Conservation (phyloP, 805 yeast species). For the Wickerhamomyces bisporus region DNA sequence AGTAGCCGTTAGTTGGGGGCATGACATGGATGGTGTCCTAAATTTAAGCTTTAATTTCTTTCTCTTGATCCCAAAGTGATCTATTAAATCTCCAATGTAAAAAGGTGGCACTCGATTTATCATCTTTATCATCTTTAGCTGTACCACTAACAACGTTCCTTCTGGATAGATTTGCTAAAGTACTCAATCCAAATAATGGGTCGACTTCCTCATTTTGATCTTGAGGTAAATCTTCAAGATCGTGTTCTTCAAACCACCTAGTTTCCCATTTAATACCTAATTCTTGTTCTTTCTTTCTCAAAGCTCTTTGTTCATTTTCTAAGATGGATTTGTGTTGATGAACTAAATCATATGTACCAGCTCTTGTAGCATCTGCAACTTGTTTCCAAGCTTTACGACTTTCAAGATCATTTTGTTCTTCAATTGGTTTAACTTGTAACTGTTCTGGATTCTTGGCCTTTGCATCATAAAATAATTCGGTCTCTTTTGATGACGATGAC, state of each 20-base stretch:
- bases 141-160: constrained; percentile 69
- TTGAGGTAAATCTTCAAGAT: constrained; percentile 28
- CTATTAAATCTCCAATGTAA: constrained; percentile 68
- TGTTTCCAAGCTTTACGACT: constrained; percentile 84
- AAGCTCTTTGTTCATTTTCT: constrained; percentile 80
- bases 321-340: constrained; percentile 69
- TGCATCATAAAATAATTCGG: constrained; percentile 62
- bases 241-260: constrained; percentile 69
- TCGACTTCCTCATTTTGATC: constrained; percentile 28
- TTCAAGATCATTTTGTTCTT: constrained; percentile 75
- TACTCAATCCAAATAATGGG: constrained; percentile 36
- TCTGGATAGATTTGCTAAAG: constrained; percentile 50
- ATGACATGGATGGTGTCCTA: too few relatives aligned
- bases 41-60: constrained; percentile 41
- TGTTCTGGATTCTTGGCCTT: constrained; percentile 43
- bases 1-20: too few relatives aligned
- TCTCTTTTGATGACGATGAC: constrained; percentile 38
- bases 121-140: constrained; percentile 48
- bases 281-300: constrained; percentile 68
- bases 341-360: constrained; percentile 71
- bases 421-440: constrained; percentile 73
- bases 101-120: constrained; percentile 37
- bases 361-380: constrained; percentile 82
- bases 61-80: constrained; percentile 51
- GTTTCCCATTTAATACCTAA: constrained; percentile 65